These are phyloP conservation scores for Picea abies DNA, from an alignment of 83 land plant genomes.

Conservation along the genomic window DNA sequence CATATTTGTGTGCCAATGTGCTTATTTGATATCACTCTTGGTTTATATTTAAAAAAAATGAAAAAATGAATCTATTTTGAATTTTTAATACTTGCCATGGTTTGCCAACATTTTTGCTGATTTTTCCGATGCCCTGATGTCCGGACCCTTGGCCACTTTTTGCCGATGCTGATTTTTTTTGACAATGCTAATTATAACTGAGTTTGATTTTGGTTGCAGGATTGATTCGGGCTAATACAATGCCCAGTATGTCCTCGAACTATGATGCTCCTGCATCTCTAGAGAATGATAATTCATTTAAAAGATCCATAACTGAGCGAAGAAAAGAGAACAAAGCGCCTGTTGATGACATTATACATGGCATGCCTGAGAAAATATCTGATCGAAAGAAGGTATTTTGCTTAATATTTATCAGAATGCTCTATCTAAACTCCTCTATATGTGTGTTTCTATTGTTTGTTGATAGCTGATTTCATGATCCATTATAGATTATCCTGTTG, in stretches of 20 bases:
- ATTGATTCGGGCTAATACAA: slow-evolving; percentile 16
- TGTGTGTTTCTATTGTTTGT: not conserved
- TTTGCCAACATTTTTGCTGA: too few relatives aligned
- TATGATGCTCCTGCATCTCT: not conserved
- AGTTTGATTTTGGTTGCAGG: slow-evolving; percentile 10
- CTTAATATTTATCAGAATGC: not conserved
- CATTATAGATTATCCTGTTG: not conserved
- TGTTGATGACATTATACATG: not conserved
- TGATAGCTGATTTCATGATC: not conserved
- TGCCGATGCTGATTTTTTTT: too few relatives aligned
- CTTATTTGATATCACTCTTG: too few relatives aligned
- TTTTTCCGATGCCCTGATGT: too few relatives aligned
- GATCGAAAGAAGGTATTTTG: slow-evolving; percentile 11
- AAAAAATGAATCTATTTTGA: too few relatives aligned
- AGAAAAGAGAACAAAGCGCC: slow-evolving; percentile 13
- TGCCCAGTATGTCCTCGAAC: slow-evolving; percentile 11
- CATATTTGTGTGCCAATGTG: too few relatives aligned
- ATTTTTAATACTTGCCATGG: too few relatives aligned
- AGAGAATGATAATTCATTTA: slow-evolving; percentile 1
- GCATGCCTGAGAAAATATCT: slow-evolving; percentile 5
- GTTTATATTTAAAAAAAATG: too few relatives aligned
- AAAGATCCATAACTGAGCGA: slow-evolving; percentile 18
- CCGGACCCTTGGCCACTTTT: too few relatives aligned
- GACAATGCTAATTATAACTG: too few relatives aligned
- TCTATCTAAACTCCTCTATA: not conserved